A percentile compares a stretch with the other conserved stretches of the same genome.
Evolutionary conservation across 345 rosid genomes (phyloP).

Genomic region (Pelargonium nanum): DNA sequence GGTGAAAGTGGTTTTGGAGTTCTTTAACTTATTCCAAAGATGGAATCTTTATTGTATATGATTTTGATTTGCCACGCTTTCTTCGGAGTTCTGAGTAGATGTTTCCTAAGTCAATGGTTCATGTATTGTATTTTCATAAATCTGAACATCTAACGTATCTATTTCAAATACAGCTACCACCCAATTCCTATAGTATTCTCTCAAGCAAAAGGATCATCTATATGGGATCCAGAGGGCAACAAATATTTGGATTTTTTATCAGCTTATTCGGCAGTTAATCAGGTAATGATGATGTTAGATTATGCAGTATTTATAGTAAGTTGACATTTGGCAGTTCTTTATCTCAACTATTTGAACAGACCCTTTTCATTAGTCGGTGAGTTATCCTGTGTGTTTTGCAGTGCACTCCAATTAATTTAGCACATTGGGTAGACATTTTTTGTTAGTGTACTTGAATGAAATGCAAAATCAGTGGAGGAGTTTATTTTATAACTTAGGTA

Average conservation of each 20-base stretch:
- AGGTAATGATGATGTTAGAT: constrained; percentile 27
- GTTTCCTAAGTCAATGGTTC: neutral
- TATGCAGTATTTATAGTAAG: neutral
- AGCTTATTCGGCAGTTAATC: constrained; percentile 93
- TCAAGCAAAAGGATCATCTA: constrained; percentile 67
- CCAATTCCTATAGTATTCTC: constrained; percentile 93
- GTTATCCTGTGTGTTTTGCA: no score
- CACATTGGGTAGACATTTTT: no score
- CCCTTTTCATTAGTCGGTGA: no score
- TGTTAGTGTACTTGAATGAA: no score
- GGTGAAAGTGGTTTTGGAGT: no score
- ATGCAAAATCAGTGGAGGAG: no score
- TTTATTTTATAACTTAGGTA: no score
- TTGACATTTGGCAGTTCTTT: neutral
- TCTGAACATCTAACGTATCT: constrained; percentile 5
- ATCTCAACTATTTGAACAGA: neutral
- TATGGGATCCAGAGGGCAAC: constrained; percentile 95
- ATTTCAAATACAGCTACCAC: constrained; percentile 58
- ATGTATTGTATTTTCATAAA: neutral
- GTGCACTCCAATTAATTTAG: no score
- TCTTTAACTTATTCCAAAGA: no score
- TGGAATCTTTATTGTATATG: no score
- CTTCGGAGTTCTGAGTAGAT: neutral
- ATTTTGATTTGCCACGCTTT: neutral
- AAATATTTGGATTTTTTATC: constrained; percentile 85